phyloP scores from a whole-genome alignment of 768 basidiomycete genomes.

The Pulveroboletus sp. region DNA sequence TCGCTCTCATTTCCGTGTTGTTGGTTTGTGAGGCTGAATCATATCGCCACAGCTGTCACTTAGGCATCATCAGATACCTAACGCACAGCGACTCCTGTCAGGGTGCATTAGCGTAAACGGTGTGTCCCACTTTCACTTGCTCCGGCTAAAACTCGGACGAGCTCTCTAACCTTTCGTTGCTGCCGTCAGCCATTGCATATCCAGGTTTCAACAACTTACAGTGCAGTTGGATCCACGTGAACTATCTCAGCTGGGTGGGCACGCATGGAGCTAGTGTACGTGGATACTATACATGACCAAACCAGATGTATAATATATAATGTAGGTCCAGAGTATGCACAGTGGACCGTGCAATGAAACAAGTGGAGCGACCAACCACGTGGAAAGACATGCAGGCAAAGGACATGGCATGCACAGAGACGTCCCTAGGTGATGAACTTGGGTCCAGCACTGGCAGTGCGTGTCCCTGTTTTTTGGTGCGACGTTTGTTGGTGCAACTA shows the following conservation, averaged over 20 bases:
- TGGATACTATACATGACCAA: not conserved
- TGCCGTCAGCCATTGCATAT: not conserved
- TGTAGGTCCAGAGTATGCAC: too few species aligned
- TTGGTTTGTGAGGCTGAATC: not conserved
- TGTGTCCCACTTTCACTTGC: not conserved
- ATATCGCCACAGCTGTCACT: constrained; percentile 12
- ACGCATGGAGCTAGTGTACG: not conserved
- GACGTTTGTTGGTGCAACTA: too few species aligned
- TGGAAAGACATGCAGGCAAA: too few species aligned
- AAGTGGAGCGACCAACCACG: too few species aligned
- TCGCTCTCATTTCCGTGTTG: not conserved
- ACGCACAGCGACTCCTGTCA: not conserved
- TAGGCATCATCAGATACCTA: constrained; percentile 2
- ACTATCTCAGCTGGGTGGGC: not conserved
- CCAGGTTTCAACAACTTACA: too few species aligned
- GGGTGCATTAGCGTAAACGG: not conserved
- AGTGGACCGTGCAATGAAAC: too few species aligned
- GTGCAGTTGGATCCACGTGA: not conserved
- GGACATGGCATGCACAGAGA: too few species aligned
- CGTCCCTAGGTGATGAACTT: too few species aligned
- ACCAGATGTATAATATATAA: too few species aligned
- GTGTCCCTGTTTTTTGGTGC: too few species aligned
- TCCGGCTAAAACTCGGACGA: not conserved
- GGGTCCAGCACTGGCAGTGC: too few species aligned
- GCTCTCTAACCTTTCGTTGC: not conserved